Base-by-base conservation (phyloP, 192 early-diverging fungal genomes). In the Chytriomyces sp. region DNA sequence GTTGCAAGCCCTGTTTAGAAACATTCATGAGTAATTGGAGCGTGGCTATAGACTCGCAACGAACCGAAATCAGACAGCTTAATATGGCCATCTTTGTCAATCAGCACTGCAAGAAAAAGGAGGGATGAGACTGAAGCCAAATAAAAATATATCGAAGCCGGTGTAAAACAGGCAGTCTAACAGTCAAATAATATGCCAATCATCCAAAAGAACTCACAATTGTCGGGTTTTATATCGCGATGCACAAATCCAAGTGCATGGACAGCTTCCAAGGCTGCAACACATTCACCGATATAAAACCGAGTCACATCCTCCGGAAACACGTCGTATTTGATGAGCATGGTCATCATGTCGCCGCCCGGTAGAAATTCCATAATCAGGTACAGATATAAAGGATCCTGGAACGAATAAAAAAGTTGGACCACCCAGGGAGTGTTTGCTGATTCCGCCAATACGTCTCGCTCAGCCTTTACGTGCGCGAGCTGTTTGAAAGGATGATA, bases 351-450 rank as follows among this genome's bases (percentile, higher is more conserved):
- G 81, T 99, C 98, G 52, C 98, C 98, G 40, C 98, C 98, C 0
- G 98, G 96, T 65, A 96, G 79, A 63, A 98, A 99, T 85, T 99
- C 98, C 98, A 99, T 99, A 78, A 99, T 94, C 60, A 99, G 81
- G 75, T 99, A 99, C 39, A 99, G 86, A 75, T 94, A 94, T 59
- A 89, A 82, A 17, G 90, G 67, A 75, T 98, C 96, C 82, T 99
- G 98, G 82, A 99, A 99, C 28, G 96, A 98, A 78, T 94, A 98
- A 75, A 93, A 98, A 39, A 99, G 85, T 75, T 96, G 95, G 5
- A 98, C 96, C 3, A 99, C 94, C 96, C 96, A 99, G 40, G 90
- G 90, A 14, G 96, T 96, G 72, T 88, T 76, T 36, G 80, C 80
- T 3, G 95, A 93, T 80, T 98, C 95, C 26, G 96, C 95, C 17